Evolutionary conservation across 108 stramenopile species (phyloP), one percentile per base, ranked within the genome.

Genomic region (Fragilariopsis cylindrus): DNA sequence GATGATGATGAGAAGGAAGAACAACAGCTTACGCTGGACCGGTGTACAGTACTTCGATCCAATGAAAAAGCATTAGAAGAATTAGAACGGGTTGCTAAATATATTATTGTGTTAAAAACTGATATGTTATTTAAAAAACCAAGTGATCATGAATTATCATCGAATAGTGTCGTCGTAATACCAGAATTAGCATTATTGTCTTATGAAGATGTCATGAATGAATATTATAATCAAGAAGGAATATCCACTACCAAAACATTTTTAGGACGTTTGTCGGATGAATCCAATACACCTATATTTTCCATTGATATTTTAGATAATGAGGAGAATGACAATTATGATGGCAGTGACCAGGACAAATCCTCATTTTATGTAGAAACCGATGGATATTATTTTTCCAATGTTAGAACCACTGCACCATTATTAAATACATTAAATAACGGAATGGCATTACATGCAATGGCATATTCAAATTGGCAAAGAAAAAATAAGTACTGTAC

Each of bases 371-470:
- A 49, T 54, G 44, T 57, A 45, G 75, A 60, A 39, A 65, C 65
- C 1, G 47, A 19, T 12, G 68, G 62, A 48, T 16, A 49, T 16
- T 75, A 77, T 76, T 90, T 90, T 77, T 79, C 68, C 40, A 82
- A 89, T 58, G 90, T 90, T 3, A 81, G 93, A 18, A 86, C 88
- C 46, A 72, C 77, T 57, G 88, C 87, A 13, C 92, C 90, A 4
- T 66, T 91, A 60, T 60, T 93, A 5, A 64, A 69, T 15, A 54
- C 76, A n/a, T 53, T 76, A 7, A 80, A 93, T 40, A 88, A 91
- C 68, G 88, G 91, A 71, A 43, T 95, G 57, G 93, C 86, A n/a
- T 70, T 95, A 48, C 76, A 84, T 76, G 88, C 91, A 43, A 89
- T 88, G 5, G 93, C 93, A 0, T 70, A 88, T 16, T 65, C 84